A percentile compares a stretch with the other conserved stretches of the same genome.
Conservation (phyloP, 2,329 filamentous ascomycete species). For the Trichoderma semiorbis region DNA sequence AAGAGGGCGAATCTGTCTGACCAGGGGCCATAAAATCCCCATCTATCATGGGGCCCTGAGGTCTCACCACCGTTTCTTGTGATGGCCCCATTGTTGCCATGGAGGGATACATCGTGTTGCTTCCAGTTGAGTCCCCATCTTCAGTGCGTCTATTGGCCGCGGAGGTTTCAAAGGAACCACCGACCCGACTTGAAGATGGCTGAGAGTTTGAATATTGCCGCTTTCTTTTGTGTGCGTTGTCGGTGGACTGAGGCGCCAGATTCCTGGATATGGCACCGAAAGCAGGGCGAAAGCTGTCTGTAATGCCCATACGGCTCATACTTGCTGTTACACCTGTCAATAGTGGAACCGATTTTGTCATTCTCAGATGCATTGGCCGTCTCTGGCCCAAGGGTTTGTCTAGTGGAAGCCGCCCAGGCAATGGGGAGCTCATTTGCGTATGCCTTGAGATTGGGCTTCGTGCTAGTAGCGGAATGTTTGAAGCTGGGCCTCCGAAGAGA, state of each 20-base stretch:
- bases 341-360: slow-evolving; percentile 2
- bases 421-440: slow-evolving; percentile 37
- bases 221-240: slow-evolving; percentile 31
- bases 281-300: slow-evolving; percentile 31
- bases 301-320: not conserved
- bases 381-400: slow-evolving; percentile 22
- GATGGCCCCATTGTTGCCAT: not conserved
- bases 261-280: slow-evolving; percentile 35
- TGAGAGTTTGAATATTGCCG: slow-evolving; percentile 28
- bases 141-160: not conserved
- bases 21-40: slow-evolving; percentile 24
- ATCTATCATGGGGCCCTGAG: not conserved
- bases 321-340: slow-evolving; percentile 2
- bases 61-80: not conserved
- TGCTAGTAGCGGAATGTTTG: slow-evolving; percentile 47
- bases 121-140: not conserved
- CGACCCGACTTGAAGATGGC: slow-evolving; percentile 4
- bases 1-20: slow-evolving; percentile 30
- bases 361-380: not conserved
- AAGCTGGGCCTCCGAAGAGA: slow-evolving; percentile 28
- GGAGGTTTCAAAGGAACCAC: no score
- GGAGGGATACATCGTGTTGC: not conserved
- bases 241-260: slow-evolving; percentile 20
- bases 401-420: slow-evolving; percentile 44
- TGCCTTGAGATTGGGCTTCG: slow-evolving; percentile 43